These are phyloP conservation scores for Thymus mandschuricus DNA, from an alignment of 257 asterid species.

Conservation along the genomic window DNA sequence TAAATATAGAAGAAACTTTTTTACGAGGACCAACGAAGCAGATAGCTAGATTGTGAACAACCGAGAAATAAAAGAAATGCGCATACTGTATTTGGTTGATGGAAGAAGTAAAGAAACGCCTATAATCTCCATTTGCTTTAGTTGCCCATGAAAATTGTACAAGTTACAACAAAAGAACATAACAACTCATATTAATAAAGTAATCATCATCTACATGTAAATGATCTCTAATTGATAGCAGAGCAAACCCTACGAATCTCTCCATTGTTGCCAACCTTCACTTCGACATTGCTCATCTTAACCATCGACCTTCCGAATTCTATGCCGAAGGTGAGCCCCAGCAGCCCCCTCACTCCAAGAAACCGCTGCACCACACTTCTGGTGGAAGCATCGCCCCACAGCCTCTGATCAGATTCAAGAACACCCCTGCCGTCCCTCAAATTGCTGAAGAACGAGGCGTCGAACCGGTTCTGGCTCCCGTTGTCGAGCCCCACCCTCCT, in stretches of 20 bases:
- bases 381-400: constrained; percentile 66
- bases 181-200: too few species aligned
- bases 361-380: constrained; percentile 56
- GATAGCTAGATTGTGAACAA: too few species aligned
- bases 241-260: constrained; percentile 89
- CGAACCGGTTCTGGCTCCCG: constrained; percentile 64
- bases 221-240: constrained; percentile 57
- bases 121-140: too few species aligned
- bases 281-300: constrained; percentile 77
- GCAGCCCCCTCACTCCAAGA: constrained; percentile 57
- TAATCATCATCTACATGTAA: too few species aligned
- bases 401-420: constrained; percentile 78
- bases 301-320: constrained; percentile 85
- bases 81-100: too few species aligned
- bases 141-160: too few species aligned
- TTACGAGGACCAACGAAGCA: too few species aligned
- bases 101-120: too few species aligned
- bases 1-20: too few species aligned
- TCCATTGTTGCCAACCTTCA: constrained; percentile 66
- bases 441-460: constrained; percentile 57
- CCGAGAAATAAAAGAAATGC: too few species aligned
- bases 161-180: too few species aligned
- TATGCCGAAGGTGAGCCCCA: constrained; percentile 56
- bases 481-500: constrained; percentile 64
- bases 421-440: constrained; percentile 67